Evolutionary conservation across 345 rosid genomes (phyloP).

Genomic region (Raphanus sativus): DNA sequence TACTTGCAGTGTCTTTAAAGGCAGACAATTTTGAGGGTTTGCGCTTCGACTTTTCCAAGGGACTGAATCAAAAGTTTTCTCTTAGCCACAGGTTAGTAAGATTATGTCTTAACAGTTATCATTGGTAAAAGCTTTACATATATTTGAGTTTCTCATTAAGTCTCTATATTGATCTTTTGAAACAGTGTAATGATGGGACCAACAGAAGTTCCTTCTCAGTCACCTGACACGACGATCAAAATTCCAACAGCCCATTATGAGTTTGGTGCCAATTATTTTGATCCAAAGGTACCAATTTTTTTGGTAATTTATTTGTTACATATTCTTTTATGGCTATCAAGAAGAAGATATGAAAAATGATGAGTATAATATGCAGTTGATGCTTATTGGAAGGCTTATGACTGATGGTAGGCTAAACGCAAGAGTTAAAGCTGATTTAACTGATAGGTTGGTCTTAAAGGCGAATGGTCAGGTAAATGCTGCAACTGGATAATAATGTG

Average conservation of each 20-base stretch:
- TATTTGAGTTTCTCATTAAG: neutral
- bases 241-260: conserved; percentile 89
- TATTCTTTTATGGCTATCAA: neutral
- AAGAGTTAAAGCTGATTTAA: conserved; percentile 83
- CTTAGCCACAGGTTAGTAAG: conserved; percentile 25
- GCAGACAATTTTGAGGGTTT: conserved; percentile 92
- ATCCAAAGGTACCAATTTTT: conserved; percentile 47
- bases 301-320: neutral
- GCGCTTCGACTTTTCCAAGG: conserved; percentile 90
- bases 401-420: conserved; percentile 91
- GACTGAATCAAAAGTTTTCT: conserved; percentile 79
- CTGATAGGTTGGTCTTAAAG: conserved; percentile 70
- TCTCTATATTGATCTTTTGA: neutral
- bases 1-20: conserved; percentile 86
- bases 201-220: conserved; percentile 86
- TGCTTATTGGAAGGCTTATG: conserved; percentile 91
- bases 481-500: neutral
- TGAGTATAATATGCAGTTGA: conserved; percentile 46
- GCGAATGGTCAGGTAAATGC: conserved; percentile 78
- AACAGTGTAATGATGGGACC: conserved; percentile 91
- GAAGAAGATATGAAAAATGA: conserved; percentile 6
- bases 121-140: neutral
- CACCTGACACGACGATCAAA: conserved; percentile 69
- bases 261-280: conserved; percentile 89
- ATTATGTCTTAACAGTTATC: neutral